These are phyloP conservation scores for Camelina hispida DNA, from an alignment of 345 rosid genomes.

Conservation along the genomic window DNA sequence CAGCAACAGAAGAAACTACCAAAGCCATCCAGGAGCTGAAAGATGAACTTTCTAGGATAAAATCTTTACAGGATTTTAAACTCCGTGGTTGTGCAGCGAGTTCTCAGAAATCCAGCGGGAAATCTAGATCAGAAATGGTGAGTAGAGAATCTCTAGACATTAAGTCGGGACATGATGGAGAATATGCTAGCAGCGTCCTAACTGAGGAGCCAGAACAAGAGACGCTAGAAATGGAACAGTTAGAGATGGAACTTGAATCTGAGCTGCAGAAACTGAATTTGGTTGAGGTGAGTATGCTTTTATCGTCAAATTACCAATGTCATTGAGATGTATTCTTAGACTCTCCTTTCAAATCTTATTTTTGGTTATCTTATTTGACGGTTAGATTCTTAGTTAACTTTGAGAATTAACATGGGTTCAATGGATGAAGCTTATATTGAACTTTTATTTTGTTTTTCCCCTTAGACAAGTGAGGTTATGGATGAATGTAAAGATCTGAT, in stretches of 20 bases:
- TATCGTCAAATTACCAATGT: neutral
- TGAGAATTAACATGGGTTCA: neutral
- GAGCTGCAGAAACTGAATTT: constrained; percentile 72
- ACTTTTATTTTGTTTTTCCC: neutral
- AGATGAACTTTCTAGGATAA: constrained; percentile 62
- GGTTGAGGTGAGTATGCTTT: constrained; percentile 52
- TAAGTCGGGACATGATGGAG: constrained; percentile 56
- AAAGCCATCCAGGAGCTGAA: constrained; percentile 71
- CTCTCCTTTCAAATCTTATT: neutral
- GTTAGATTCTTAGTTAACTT: neutral
- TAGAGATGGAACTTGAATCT: constrained; percentile 82
- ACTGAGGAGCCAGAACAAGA: constrained; percentile 78
- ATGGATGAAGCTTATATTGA: constrained; percentile 11
- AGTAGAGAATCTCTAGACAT: constrained; percentile 39
- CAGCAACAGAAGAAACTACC: constrained; percentile 70
- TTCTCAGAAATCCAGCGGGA: constrained; percentile 35
- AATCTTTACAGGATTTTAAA: constrained; percentile 46
- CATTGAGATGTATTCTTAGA: neutral
- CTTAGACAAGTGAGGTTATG: constrained; percentile 28
- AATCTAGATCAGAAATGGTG: constrained; percentile 39
- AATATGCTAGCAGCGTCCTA: constrained; percentile 76
- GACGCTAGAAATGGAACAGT: constrained; percentile 63
- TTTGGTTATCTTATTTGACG: constrained; percentile 9
- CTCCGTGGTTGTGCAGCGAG: constrained; percentile 35
- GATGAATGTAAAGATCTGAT: constrained; percentile 45